Evolutionary conservation across 2,329 filamentous ascomycete species (phyloP).

Genomic region (Clonostachys chloroleuca): DNA sequence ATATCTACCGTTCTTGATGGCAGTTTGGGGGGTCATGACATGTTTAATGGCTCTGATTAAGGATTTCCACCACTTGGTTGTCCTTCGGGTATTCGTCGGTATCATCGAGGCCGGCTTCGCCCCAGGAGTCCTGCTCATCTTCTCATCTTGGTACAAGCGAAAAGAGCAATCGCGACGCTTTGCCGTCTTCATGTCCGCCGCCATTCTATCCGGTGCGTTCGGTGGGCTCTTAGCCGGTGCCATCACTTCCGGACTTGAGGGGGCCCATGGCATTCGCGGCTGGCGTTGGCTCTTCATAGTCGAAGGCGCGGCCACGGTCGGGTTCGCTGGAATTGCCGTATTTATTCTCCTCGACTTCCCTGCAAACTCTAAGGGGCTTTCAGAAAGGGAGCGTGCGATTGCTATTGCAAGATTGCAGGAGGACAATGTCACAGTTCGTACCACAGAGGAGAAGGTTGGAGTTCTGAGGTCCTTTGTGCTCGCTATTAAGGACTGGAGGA

Average conservation of each 20-base stretch:
- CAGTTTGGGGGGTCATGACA: slow-evolving; percentile 15
- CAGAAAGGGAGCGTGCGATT: slow-evolving; percentile 45
- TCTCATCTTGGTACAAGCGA: slow-evolving; percentile 18
- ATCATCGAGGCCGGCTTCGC: slow-evolving; percentile 13
- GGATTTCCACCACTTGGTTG: slow-evolving; percentile 7
- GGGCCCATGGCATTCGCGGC: slow-evolving; percentile 28
- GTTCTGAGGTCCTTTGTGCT: slow-evolving; percentile 13
- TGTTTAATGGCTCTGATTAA: slow-evolving; percentile 7
- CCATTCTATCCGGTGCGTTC: slow-evolving; percentile 31
- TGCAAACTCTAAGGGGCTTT: slow-evolving; percentile 32
- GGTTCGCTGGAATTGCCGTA: slow-evolving; percentile 50
- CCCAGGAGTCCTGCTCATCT: slow-evolving; percentile 16
- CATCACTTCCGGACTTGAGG: slow-evolving; percentile 21
- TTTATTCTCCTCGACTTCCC: slow-evolving; percentile 43
- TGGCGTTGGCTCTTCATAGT: slow-evolving; percentile 57
- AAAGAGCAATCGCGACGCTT: slow-evolving; percentile 14
- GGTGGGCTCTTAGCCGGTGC: slow-evolving; percentile 35
- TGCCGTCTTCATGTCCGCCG: slow-evolving; percentile 23
- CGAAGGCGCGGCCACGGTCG: slow-evolving; percentile 62
- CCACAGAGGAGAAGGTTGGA: slow-evolving; percentile 32
- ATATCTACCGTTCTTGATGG: slow-evolving; percentile 21
- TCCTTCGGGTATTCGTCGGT: slow-evolving; percentile 12
- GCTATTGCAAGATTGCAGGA: slow-evolving; percentile 58
- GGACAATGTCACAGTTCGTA: slow-evolving; percentile 60
- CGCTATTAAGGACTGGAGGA: slow-evolving; percentile 13